Percentiles rank a stretch among this genome's conserved stretches.
Conservation (phyloP, 140 eudicot species). For the Anethum foeniculum region DNA sequence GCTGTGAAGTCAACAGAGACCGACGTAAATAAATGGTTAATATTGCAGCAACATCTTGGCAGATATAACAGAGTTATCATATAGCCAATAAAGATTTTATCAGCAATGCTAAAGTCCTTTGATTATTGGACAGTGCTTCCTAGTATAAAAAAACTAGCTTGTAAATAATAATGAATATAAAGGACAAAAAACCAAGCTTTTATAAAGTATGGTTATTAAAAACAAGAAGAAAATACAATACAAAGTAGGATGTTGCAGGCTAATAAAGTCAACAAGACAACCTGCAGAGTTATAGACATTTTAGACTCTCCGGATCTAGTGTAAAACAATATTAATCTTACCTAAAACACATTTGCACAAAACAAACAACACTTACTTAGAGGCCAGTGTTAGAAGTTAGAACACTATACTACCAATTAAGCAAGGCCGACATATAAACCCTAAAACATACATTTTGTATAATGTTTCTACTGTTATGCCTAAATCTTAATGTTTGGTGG, state of each 20-base stretch:
- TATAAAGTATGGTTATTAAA: not conserved
- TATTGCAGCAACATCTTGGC: not conserved
- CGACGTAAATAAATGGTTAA: not conserved
- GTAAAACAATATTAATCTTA: not conserved
- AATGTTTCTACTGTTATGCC: not conserved
- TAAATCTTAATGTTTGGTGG: not conserved
- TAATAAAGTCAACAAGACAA: not conserved
- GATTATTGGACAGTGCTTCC: not conserved
- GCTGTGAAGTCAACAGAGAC: not conserved
- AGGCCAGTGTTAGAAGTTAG: not conserved
- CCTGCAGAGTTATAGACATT: not conserved
- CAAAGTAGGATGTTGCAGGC: not conserved
- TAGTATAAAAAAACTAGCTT: not conserved
- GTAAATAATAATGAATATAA: not conserved
- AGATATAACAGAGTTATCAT: not conserved
- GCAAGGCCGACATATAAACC: not conserved
- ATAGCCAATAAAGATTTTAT: not conserved
- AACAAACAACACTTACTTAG: not conserved
- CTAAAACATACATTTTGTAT: not conserved
- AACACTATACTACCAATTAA: not conserved
- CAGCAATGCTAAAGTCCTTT: not conserved
- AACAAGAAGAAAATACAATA: not conserved
- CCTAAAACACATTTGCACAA: not conserved
- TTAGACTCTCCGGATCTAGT: not conserved
- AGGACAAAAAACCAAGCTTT: not conserved